Evolutionary conservation across 1,284 basidiomycete species (phyloP).

Genomic region (Trametes pubescens): DNA sequence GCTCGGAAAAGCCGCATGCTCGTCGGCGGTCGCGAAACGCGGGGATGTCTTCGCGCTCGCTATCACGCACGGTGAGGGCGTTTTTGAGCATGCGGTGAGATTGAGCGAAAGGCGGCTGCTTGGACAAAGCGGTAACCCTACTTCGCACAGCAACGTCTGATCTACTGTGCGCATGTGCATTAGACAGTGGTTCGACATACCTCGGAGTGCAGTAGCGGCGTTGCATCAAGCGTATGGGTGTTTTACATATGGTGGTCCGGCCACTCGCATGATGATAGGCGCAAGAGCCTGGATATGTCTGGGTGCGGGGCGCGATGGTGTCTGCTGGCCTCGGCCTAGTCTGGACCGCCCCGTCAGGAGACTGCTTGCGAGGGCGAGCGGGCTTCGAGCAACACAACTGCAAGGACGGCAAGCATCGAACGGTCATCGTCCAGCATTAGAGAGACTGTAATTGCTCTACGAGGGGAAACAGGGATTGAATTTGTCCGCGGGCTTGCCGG

Average conservation of each 20-base stretch:
- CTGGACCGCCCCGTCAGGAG: constrained; percentile 19
- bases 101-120: too few relatives aligned
- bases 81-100: too few relatives aligned
- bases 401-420: not conserved
- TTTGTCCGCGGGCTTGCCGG: constrained; percentile 26
- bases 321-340: constrained; percentile 26
- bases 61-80: too few relatives aligned
- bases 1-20: not conserved
- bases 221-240: too few relatives aligned
- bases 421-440: constrained; percentile 10
- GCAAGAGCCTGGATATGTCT: constrained; percentile 24
- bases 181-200: too few relatives aligned
- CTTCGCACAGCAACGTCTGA: too few relatives aligned
- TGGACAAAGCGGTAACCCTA: too few relatives aligned
- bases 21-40: not conserved
- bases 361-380: not conserved
- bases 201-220: too few relatives aligned
- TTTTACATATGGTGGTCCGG: not conserved
- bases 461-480: constrained; percentile 20
- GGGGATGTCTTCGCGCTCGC: not conserved
- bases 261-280: not conserved
- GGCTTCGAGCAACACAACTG: not conserved
- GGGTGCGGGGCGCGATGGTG: constrained; percentile 6
- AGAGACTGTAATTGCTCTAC: constrained; percentile 18
- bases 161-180: too few relatives aligned